A percentile compares a stretch with the other conserved stretches of the same genome.
These are phyloP conservation scores for Pelargonium cotyledonis DNA, from an alignment of 441 rosid species.

Conservation along the genomic window DNA sequence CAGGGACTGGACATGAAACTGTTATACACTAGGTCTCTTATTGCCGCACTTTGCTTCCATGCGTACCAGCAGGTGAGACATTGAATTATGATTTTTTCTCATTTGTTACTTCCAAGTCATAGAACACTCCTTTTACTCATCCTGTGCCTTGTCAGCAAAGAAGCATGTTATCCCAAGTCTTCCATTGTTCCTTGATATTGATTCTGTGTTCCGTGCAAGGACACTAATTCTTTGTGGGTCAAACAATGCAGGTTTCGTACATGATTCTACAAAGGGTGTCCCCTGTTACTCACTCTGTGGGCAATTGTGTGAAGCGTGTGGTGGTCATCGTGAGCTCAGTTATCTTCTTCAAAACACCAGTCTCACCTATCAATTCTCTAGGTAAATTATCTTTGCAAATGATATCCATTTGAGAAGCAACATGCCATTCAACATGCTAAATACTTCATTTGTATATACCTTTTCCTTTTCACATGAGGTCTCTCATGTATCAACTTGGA, in stretches of 20 bases:
- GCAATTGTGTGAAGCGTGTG: constrained; percentile 98
- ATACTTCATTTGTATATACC: not conserved
- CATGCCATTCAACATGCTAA: too few relatives aligned
- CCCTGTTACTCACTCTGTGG: constrained; percentile 97
- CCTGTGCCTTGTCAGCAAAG: not conserved
- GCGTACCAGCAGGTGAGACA: constrained; percentile 89
- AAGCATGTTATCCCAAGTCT: not conserved
- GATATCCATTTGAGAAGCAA: not conserved
- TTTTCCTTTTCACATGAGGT: not conserved
- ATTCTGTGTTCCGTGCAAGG: not conserved
- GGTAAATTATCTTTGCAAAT: constrained; percentile 38
- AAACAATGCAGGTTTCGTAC: constrained; percentile 65
- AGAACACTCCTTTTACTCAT: not conserved
- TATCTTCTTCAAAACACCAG: constrained; percentile 75
- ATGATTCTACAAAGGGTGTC: constrained; percentile 95
- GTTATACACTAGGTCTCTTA: constrained; percentile 52
- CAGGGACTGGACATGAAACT: constrained; percentile 84
- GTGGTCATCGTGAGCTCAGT: constrained; percentile 98
- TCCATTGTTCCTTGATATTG: not conserved
- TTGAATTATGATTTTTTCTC: constrained; percentile 9
- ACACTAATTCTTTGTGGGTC: constrained; percentile 8
- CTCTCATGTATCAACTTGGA: not conserved
- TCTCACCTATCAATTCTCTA: constrained; percentile 66
- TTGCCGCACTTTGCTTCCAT: constrained; percentile 91
- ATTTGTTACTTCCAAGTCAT: not conserved